A percentile compares a stretch with the other conserved stretches of the same genome.
These are phyloP conservation scores for Neotropicomus parvogracilis DNA, from an alignment of 1,284 basidiomycete species.

Conservation along the genomic window DNA sequence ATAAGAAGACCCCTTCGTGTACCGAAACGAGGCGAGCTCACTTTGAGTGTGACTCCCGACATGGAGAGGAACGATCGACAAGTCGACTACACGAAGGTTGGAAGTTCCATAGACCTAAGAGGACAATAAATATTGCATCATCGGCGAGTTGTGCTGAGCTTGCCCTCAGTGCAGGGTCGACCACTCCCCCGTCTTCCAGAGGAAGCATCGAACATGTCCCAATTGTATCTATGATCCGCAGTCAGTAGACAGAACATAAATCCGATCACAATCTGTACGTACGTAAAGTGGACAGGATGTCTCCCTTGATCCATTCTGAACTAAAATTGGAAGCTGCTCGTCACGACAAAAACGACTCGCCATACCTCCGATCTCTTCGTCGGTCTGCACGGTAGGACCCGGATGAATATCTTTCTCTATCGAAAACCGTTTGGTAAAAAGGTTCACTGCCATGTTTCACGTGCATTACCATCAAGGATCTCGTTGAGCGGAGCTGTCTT, in stretches of 20 bases:
- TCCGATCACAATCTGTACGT: background rate
- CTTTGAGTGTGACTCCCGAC: constrained; percentile 3
- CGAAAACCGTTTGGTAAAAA: background rate
- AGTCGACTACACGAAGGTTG: constrained; percentile 2
- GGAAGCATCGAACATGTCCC: constrained; percentile 9
- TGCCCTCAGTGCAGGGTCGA: constrained; percentile 1
- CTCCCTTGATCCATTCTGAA: constrained; percentile 1
- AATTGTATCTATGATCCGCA: background rate
- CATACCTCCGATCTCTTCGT: constrained; percentile 5
- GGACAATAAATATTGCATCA: background rate
- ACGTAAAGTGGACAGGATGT: background rate
- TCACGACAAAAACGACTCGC: background rate
- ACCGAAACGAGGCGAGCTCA: background rate
- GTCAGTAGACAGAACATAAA: background rate
- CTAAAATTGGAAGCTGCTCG: background rate
- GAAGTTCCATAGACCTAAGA: constrained; percentile 1
- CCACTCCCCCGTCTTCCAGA: constrained; percentile 2
- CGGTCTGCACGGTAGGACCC: background rate
- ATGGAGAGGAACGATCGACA: constrained; percentile 3
- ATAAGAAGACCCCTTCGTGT: background rate
- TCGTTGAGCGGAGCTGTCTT: background rate
- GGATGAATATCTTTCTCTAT: constrained; percentile 1
- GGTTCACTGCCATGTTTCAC: background rate
- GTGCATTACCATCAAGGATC: background rate
- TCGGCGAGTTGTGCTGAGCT: background rate